phyloP scores from a whole-genome alignment of 176 grass and related monocot species.

The Thinopyrum elongatum region DNA sequence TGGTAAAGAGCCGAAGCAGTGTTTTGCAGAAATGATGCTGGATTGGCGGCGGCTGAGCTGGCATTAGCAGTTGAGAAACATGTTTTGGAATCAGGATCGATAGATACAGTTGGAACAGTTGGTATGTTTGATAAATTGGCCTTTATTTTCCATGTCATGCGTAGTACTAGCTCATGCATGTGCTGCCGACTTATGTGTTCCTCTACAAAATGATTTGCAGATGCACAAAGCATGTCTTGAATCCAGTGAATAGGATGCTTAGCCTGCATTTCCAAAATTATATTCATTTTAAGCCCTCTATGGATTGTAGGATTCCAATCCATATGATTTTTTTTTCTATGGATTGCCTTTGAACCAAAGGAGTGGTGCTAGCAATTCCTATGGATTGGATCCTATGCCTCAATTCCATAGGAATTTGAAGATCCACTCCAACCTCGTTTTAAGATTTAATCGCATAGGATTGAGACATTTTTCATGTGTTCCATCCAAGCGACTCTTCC shows the following conservation, averaged over 20 bases:
- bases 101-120: conserved; percentile 92
- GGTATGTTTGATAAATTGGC: conserved; percentile 45
- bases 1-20: not conserved
- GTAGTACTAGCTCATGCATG: not conserved
- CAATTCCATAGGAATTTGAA: no score
- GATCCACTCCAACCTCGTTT: no score
- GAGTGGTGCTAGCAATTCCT: no score
- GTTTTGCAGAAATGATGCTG: conserved; percentile 84
- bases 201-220: conserved; percentile 11
- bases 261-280: not conserved
- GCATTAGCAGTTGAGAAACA: conserved; percentile 89
- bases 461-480: no score
- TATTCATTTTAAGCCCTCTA: not conserved
- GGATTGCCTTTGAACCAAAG: no score
- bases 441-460: no score
- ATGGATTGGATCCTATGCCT: no score
- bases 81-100: conserved; percentile 82
- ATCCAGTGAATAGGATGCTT: not conserved
- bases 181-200: not conserved
- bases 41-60: conserved; percentile 85
- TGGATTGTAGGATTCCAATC: no score
- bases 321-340: no score
- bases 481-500: no score
- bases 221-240: not conserved
- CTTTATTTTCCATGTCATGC: not conserved